A percentile compares a stretch with the other conserved stretches of the same genome.
phyloP scores from a whole-genome alignment of 441 rosid genomes.

The Populus hybrid region DNA sequence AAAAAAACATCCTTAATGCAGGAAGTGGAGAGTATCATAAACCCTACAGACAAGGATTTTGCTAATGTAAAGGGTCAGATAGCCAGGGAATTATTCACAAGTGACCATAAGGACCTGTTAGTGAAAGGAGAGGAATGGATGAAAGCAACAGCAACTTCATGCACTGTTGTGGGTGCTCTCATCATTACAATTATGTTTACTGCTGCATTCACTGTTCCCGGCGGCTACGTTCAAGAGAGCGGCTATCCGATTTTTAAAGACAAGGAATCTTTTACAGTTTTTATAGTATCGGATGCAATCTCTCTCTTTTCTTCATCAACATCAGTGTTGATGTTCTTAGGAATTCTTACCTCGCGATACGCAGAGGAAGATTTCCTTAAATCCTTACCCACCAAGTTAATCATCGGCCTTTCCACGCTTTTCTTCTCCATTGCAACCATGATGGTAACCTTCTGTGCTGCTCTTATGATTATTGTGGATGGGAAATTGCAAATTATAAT shows the following conservation, averaged over 20 bases:
- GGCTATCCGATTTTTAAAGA: slow-evolving; percentile 5
- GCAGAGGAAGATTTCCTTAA: background rate
- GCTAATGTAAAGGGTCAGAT: background rate
- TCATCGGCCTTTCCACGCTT: background rate
- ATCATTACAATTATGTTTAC: slow-evolving; percentile 38
- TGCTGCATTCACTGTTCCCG: slow-evolving; percentile 34
- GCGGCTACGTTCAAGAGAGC: slow-evolving; percentile 1
- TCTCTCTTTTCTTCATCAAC: slow-evolving; percentile 4
- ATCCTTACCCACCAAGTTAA: background rate
- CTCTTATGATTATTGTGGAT: slow-evolving; percentile 32
- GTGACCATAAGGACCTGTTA: background rate
- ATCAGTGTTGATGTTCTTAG: background rate
- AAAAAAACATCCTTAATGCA: background rate
- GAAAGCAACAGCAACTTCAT: slow-evolving; percentile 5
- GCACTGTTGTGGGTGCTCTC: slow-evolving; percentile 32
- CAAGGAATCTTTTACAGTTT: background rate
- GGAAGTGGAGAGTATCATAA: slow-evolving; percentile 2
- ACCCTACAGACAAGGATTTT: background rate
- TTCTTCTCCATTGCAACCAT: slow-evolving; percentile 34
- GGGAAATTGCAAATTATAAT: slow-evolving; percentile 17
- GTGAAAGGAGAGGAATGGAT: slow-evolving; percentile 12
- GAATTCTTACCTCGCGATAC: background rate
- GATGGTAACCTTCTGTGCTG: slow-evolving; percentile 44
- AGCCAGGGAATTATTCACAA: background rate
- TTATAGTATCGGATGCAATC: slow-evolving; percentile 9